Base-by-base conservation (phyloP, 2,329 filamentous ascomycete genomes). In the Cytospora piceae region DNA sequence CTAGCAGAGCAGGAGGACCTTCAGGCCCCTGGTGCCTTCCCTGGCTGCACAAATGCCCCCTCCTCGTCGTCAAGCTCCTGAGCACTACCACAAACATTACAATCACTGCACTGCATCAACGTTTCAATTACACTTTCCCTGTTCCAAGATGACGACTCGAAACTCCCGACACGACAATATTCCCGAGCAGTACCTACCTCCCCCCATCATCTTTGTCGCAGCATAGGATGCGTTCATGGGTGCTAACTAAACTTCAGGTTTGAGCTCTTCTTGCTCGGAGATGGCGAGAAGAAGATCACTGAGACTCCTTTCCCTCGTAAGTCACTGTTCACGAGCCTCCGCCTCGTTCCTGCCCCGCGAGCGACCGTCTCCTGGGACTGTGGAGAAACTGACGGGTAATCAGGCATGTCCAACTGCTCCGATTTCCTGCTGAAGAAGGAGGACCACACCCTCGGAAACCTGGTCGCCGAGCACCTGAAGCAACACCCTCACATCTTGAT, bases 381-480 rank as follows among this genome's bases (percentile, higher is more conserved):
- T 63, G 60, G 37, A 57, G 57, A 37, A 11, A 42, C 54, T 42
- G n/a, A 62, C 20, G 51, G n/a, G 49, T 58, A 59, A 42, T 51
- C 66, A 95, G 93, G 93, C 74, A 93, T 96, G 76, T 92, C 94
- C 27, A 96, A 97, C 76, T 93, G 92, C n/a, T 91, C 93, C 12
- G 91, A 97, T 78, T 99, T 99, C 81, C 88, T 92, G 66, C 89
- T 99, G 79, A 92, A 93, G 79, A 98, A 97, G 78, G 95, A 99
- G 78, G 95, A 99, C 73, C 94, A 97, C 80, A 97, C 94, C 1
- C 86, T 99, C 31, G 95, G 90, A 72, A 97, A 99, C 77, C 85
- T 99, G 64, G 85, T 99, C 64, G 87, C 90, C 57, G 89, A 92
- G 73, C 92, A 94, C 73, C 90, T 99, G 65, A 89, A 95, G 80